Base-by-base conservation (phyloP, 2,329 filamentous ascomycete genomes). In the Fusarium napiforme region DNA sequence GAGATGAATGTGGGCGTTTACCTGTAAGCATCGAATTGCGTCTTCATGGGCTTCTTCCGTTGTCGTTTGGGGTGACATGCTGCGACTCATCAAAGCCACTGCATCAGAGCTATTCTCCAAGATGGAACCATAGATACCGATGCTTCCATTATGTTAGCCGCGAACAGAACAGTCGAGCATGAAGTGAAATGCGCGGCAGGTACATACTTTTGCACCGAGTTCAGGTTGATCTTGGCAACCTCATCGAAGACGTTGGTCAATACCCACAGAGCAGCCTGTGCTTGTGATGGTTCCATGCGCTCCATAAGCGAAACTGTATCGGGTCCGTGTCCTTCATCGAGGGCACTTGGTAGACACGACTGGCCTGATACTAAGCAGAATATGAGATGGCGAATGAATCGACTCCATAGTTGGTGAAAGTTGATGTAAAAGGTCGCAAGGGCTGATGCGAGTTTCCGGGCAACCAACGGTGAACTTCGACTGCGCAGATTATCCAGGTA, bases 371-470 rank as follows among this genome's bases (percentile, higher is more conserved):
- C 87, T 23, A 93, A 84, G 62, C 89, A 92, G 62, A 87, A 84
- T 16, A 75, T 71, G 40, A 94, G 82, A 77, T 93, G 91, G 42
- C 85, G 86, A 39, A 94, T 81, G 69, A 91, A 93, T 57, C 83
- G 83, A n/a, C 85, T 84, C 92, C 93, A 96, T 10, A 88, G 84
- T 16, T 86, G 83, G 16, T 92, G 89, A 69, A 93, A 93, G 65
- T 92, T 92, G 37, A 93, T 85, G 77, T 93, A 95, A 78, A 92
- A 94, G 26, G 92, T 92, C 21, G 92, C 91, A 11, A 96, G 83
- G 11, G 93, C 92, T n/a, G 92, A 92, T 73, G 92, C 93, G 30
- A 96, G 85, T 82, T 96, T 96, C 74, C 90, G 90, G 26, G 89
- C 85, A 11, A 94, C 92, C 60, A 94, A 85, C 7, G 87, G 83